Conservation (phyloP, 345 rosid genomes). For the Gossypium herbaceum region DNA sequence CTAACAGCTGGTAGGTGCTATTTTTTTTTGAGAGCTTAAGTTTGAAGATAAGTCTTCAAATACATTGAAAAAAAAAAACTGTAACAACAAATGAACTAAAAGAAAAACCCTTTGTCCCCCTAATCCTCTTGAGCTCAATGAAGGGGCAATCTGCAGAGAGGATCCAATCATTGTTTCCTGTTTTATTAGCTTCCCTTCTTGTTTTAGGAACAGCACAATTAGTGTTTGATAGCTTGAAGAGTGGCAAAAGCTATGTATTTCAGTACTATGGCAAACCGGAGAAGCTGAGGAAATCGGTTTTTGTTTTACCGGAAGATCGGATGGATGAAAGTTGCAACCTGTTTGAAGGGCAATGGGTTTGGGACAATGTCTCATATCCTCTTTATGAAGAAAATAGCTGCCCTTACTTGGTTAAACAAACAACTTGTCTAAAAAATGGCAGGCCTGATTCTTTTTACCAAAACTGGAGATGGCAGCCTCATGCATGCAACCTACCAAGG, state of each 20-base stretch:
- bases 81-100: neutral
- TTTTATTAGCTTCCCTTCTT: constrained; percentile 46
- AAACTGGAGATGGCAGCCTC: constrained; percentile 90
- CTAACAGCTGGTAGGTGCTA: constrained; percentile 42
- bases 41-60: constrained; percentile 28
- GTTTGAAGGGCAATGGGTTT: constrained; percentile 81
- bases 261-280: constrained; percentile 26
- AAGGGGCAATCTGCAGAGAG: constrained; percentile 36
- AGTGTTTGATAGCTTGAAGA: constrained; percentile 54
- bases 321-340: constrained; percentile 60
- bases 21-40: constrained; percentile 27
- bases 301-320: constrained; percentile 50
- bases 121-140: constrained; percentile 20
- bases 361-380: constrained; percentile 77
- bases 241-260: constrained; percentile 34
- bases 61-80: neutral
- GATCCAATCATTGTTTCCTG: constrained; percentile 54
- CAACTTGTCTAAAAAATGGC: constrained; percentile 73
- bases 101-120: neutral
- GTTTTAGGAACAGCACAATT: constrained; percentile 49
- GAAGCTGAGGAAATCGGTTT: constrained; percentile 29
- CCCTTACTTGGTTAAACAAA: constrained; percentile 84
- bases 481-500: constrained; percentile 70
- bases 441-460: constrained; percentile 77
- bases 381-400: constrained; percentile 74